Evolutionary conservation across 352 stramenopile genomes (phyloP).

Genomic region (Phytophthora multivora): DNA sequence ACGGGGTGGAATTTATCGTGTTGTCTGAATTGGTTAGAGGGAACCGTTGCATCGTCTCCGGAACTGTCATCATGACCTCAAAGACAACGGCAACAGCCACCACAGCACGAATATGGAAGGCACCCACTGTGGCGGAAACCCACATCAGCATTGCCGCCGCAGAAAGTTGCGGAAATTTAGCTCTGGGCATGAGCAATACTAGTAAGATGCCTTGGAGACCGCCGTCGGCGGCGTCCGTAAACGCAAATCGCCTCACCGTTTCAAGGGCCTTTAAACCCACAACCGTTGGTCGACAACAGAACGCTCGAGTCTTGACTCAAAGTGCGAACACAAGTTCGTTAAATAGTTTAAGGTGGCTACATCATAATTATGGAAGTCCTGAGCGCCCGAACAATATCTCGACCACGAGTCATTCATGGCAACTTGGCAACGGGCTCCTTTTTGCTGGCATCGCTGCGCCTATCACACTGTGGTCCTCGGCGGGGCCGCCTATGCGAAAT

Average conservation of each 20-base stretch:
- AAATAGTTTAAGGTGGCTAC: slow-evolving; percentile 11
- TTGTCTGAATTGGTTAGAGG: slow-evolving; percentile 1
- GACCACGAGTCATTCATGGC: slow-evolving; percentile 4
- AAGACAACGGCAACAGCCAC: neutral
- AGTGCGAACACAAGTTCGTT: slow-evolving; percentile 1
- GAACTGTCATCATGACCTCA: neutral
- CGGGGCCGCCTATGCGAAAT: neutral
- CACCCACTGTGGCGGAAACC: slow-evolving; percentile 6
- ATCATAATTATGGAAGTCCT: slow-evolving; percentile 10
- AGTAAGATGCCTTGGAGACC: neutral
- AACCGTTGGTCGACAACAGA: neutral
- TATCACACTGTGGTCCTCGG: neutral
- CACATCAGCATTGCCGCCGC: neutral
- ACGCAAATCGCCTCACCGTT: slow-evolving; percentile 11
- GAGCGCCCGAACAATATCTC: neutral
- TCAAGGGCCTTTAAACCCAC: neutral
- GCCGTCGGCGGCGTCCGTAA: neutral
- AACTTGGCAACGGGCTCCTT: no score
- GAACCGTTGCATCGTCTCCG: slow-evolving; percentile 6
- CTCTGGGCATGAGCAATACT: neutral
- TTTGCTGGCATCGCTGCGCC: no score
- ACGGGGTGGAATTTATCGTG: slow-evolving; percentile 17
- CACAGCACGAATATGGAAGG: slow-evolving; percentile 4
- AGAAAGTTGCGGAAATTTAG: slow-evolving; percentile 8
- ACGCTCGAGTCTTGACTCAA: neutral